phyloP scores from a whole-genome alignment of 495 filamentous ascomycete genomes.

The Terfezia claveryi region DNA sequence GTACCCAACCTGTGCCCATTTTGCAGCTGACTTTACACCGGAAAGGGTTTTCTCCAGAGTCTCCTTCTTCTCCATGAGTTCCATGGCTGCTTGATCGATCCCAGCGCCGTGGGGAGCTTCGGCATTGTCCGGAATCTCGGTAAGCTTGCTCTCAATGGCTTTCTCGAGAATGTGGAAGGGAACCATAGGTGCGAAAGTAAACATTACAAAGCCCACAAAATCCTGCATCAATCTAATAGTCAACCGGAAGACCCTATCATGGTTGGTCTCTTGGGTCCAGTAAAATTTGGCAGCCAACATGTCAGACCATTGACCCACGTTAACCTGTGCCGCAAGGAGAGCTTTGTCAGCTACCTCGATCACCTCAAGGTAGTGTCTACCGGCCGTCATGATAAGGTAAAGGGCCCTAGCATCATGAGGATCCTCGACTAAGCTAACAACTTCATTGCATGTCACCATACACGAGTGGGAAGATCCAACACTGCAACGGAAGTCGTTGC shows the following conservation, averaged over 20 bases:
- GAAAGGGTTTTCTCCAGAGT: background rate
- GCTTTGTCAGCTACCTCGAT: constrained; percentile 8
- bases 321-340: constrained; percentile 9
- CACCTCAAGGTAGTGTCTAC: constrained; percentile 8
- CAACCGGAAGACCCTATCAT: constrained; percentile 7
- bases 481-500: background rate
- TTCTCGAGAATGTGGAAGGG: background rate
- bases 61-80: background rate
- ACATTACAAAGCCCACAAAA: constrained; percentile 6
- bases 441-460: background rate
- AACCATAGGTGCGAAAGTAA: background rate
- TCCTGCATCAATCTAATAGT: constrained; percentile 4
- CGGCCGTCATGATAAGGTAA: constrained; percentile 12
- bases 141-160: background rate
- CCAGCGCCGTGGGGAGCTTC: background rate
- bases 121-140: background rate
- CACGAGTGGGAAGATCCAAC: background rate
- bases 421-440: constrained; percentile 3
- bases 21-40: background rate
- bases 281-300: constrained; percentile 9
- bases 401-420: constrained; percentile 5
- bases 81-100: background rate
- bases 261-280: constrained; percentile 6
- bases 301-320: constrained; percentile 8
- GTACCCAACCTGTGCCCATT: background rate